phyloP scores from a whole-genome alignment of 352 stramenopile genomes.

The Peronospora destructor region DNA sequence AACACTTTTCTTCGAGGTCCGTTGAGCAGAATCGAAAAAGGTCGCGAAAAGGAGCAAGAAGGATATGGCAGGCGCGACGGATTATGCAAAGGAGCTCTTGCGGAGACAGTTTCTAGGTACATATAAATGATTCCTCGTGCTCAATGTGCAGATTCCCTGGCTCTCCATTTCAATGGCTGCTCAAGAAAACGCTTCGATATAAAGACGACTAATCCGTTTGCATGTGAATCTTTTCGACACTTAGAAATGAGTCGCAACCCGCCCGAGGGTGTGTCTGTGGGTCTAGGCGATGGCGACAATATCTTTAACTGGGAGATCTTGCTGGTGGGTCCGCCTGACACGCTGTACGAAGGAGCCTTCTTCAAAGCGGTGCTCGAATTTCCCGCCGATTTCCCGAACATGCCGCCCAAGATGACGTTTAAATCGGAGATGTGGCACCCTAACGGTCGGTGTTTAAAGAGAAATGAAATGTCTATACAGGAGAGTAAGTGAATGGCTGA shows the following conservation, averaged over 20 bases:
- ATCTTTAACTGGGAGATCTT: slow-evolving; percentile 99
- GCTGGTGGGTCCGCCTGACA: slow-evolving; percentile 93
- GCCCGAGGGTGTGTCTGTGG: slow-evolving; percentile 96
- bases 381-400: slow-evolving; percentile 97
- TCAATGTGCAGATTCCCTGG: neutral
- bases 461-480: neutral
- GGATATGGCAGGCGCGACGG: slow-evolving; percentile 39
- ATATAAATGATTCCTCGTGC: slow-evolving; percentile 10
- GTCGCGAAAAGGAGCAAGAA: slow-evolving; percentile 20
- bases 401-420: slow-evolving; percentile 98
- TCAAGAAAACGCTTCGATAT: neutral
- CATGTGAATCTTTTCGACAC: slow-evolving; percentile 10
- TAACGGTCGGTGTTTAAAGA: slow-evolving; percentile 74
- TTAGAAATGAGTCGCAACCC: slow-evolving; percentile 97
- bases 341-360: slow-evolving; percentile 95
- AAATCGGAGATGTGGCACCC: slow-evolving; percentile 99
- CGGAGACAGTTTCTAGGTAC: slow-evolving; percentile 75
- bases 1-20: neutral
- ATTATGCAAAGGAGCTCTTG: slow-evolving; percentile 79
- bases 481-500: slow-evolving; percentile 1
- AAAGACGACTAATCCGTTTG: slow-evolving; percentile 6
- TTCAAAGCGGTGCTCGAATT: slow-evolving; percentile 98
- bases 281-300: slow-evolving; percentile 95
- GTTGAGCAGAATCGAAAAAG: slow-evolving; percentile 18
- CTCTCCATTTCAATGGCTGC: neutral